phyloP scores from a whole-genome alignment of 768 basidiomycete species.

The Mycena alexandri region DNA sequence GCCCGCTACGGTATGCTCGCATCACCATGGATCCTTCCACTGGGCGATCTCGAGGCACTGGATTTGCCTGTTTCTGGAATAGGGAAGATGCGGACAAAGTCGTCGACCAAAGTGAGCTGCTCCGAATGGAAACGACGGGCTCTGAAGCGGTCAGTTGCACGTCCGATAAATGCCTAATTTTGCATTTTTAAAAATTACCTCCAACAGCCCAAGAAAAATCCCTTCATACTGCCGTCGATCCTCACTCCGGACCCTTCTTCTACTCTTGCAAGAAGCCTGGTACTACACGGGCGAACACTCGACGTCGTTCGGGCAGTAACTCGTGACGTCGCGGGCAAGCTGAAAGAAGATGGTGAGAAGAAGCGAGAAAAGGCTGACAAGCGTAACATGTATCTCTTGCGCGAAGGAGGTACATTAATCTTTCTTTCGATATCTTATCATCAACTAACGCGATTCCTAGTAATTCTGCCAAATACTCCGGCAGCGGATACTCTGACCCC shows the following conservation, averaged over 20 bases:
- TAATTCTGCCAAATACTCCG: constrained; percentile 90
- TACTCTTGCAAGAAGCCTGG: constrained; percentile 82
- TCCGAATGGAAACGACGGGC: constrained; percentile 74
- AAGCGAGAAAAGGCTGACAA: constrained; percentile 92
- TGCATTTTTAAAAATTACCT: not conserved
- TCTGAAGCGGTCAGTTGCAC: constrained; percentile 42
- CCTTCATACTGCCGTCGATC: constrained; percentile 89
- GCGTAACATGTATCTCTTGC: constrained; percentile 93
- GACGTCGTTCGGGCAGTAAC: constrained; percentile 94
- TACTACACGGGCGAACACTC: constrained; percentile 92
- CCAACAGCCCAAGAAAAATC: constrained; percentile 77
- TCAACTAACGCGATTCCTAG: constrained; percentile 54
- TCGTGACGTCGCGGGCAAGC: constrained; percentile 86
- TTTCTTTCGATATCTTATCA: not conserved
- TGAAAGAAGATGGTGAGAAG: constrained; percentile 91
- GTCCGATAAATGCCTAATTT: not conserved
- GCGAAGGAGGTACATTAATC: constrained; percentile 86
- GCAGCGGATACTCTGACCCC: constrained; percentile 78
- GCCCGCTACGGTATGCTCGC: constrained; percentile 92
- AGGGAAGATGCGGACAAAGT: constrained; percentile 89
- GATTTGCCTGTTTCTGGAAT: constrained; percentile 98
- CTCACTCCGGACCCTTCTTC: constrained; percentile 95
- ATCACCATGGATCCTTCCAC: constrained; percentile 88
- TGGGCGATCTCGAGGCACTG: constrained; percentile 92
- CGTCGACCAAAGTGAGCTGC: constrained; percentile 81